Evolutionary conservation across 2,329 filamentous ascomycete species (phyloP), one percentile per base, ranked within the genome.

Genomic region (Penicillium sp.): DNA sequence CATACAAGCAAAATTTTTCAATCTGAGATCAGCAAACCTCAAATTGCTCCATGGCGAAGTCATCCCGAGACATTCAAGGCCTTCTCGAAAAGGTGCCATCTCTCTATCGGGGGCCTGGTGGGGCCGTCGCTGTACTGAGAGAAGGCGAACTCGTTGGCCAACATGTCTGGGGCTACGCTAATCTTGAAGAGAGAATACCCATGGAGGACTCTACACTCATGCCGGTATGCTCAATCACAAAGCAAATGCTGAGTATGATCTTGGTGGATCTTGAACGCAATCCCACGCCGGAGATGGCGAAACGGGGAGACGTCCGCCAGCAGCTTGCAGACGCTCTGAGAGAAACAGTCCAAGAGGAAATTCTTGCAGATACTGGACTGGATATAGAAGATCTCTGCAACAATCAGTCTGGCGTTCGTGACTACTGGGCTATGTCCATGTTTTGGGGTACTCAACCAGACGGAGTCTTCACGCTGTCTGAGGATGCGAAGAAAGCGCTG

Each of bases 351-450:
- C 11, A 20, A 14, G 35, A 20, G 20, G 48, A 51, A 4, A 22
- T 51, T 22, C 28, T 51, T 22, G 48, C 37, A 4, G 4, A 51
- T 8, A 51, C 48, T 15, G 34, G 48, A 15, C 48, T 51, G 14
- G 14, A 34, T 2, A 20, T 51, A 4, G 34, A 51, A 22, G 10
- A 51, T 25, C 48, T 51, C 17, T 51, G 48, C 48, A 38, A 51
- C 34, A 51, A 51, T 38, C 48, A 51, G 15, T 51, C 48, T 8
- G 48, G 34, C 1, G 38, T 51, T 51, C 48, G 48, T 2, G 48
- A 51, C 48, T 51, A 51, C 10, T 51, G 48, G 48, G 48, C 48
- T 22, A 38, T 50, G 31, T 50, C 48, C 8, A 50, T 50, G 48
- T 50, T 50, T 15, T 50, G 48, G 48, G 48, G 48, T n/a, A 50